These are phyloP conservation scores for Apiotrichum porosum DNA, from an alignment of 1,284 basidiomycete species.

Conservation along the genomic window DNA sequence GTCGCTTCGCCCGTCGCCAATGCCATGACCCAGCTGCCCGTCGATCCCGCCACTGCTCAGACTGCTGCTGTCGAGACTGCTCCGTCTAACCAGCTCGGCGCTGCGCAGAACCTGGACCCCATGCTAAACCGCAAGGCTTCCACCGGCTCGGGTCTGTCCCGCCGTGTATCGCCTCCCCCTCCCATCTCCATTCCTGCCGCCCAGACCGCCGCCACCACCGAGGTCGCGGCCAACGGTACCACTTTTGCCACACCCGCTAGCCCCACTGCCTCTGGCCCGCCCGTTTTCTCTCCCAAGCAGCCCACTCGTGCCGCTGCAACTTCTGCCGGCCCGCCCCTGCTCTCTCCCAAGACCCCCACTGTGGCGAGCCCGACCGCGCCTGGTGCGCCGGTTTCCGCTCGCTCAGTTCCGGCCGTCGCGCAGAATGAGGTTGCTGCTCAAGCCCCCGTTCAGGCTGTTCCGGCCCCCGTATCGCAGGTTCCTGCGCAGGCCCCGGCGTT, in stretches of 20 bases:
- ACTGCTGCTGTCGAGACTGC: neutral
- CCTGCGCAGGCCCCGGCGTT: no score
- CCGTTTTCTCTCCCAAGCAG: neutral
- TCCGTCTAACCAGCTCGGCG: neutral
- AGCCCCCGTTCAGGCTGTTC: no score
- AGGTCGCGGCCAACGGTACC: neutral
- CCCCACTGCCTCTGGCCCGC: neutral
- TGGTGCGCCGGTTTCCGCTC: neutral
- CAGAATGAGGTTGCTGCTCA: neutral
- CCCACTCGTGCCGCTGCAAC: neutral
- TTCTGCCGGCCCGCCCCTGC: no score
- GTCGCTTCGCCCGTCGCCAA: no score
- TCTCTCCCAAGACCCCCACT: no score
- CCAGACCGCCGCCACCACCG: neutral
- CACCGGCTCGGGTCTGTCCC: neutral
- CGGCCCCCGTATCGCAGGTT: no score
- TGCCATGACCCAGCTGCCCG: no score
- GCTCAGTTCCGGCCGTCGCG: no score
- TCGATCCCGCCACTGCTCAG: neutral
- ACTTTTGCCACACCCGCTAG: neutral
- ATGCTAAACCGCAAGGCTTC: neutral
- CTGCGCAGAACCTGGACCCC: no score
- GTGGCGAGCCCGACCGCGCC: neutral
- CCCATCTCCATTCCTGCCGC: neutral
- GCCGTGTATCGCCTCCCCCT: neutral